phyloP scores from a whole-genome alignment of 2,329 filamentous ascomycete genomes.

The Zopfia rhizophila region DNA sequence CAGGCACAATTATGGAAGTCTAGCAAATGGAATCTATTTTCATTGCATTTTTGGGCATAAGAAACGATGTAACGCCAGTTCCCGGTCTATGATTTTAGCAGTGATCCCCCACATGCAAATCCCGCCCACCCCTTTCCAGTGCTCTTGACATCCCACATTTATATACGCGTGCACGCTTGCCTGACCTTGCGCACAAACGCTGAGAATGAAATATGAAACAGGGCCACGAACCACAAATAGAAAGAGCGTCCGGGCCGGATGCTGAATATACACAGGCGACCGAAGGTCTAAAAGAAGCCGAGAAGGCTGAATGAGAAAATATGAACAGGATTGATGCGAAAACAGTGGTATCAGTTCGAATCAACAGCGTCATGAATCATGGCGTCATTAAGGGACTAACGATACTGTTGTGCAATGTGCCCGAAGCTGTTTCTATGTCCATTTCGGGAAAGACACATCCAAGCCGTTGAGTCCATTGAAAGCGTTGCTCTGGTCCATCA shows the following conservation, averaged over 20 bases:
- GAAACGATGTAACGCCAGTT: conserved; percentile 29
- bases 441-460: conserved; percentile 40
- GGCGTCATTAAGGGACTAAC: conserved; percentile 37
- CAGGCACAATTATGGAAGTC: conserved; percentile 5
- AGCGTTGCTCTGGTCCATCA: conserved; percentile 38
- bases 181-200: conserved; percentile 17
- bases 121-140: conserved; percentile 23
- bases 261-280: conserved; percentile 50
- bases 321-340: conserved; percentile 29
- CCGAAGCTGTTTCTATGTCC: conserved; percentile 41
- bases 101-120: conserved; percentile 24
- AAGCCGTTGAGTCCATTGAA: conserved; percentile 37
- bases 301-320: conserved; percentile 25
- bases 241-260: conserved; percentile 31
- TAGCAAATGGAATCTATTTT: conserved; percentile 16
- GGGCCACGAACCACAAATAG: conserved; percentile 30
- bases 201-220: conserved; percentile 29
- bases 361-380: conserved; percentile 53
- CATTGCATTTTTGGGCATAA: conserved; percentile 25
- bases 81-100: conserved; percentile 37
- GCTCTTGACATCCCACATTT: conserved; percentile 26
- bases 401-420: conserved; percentile 8
- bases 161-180: conserved; percentile 31
- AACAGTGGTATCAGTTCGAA: conserved; percentile 15
- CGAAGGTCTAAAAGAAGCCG: conserved; percentile 36